A percentile compares a stretch with the other conserved stretches of the same genome.
Evolutionary conservation across 805 yeast genomes (phyloP).

Genomic region (Cephaloascus fragrans): DNA sequence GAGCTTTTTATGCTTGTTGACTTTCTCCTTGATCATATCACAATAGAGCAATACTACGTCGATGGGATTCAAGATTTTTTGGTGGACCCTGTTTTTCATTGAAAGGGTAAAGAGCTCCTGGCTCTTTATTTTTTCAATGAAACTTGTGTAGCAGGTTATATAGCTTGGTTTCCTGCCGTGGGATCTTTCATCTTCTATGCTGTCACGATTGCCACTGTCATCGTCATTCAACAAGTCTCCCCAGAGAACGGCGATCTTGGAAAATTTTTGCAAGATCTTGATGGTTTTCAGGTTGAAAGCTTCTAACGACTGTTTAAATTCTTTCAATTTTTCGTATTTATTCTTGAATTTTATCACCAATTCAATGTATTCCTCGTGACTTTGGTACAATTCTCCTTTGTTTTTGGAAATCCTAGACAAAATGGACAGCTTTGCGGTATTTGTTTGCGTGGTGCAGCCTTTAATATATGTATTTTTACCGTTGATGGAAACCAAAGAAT

Average conservation of each 20-base stretch:
- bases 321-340: neutral
- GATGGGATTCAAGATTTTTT: neutral
- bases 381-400: no score
- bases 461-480: no score
- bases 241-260: neutral
- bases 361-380: neutral
- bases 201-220: neutral
- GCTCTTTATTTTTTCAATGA: neutral
- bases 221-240: neutral
- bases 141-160: neutral
- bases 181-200: neutral
- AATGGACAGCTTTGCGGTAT: no score
- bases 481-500: no score
- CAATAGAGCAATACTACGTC: neutral
- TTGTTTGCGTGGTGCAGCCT: no score
- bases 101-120: neutral
- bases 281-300: no score
- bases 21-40: neutral
- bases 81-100: neutral
- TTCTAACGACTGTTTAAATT: neutral
- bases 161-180: neutral
- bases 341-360: neutral
- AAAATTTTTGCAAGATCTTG: neutral
- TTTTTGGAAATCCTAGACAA: no score
- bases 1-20: neutral